A percentile compares a stretch with the other conserved stretches of the same genome.
Evolutionary conservation across 176 grass and related monocot species (phyloP).

Genomic region (Oryza australiensis): DNA sequence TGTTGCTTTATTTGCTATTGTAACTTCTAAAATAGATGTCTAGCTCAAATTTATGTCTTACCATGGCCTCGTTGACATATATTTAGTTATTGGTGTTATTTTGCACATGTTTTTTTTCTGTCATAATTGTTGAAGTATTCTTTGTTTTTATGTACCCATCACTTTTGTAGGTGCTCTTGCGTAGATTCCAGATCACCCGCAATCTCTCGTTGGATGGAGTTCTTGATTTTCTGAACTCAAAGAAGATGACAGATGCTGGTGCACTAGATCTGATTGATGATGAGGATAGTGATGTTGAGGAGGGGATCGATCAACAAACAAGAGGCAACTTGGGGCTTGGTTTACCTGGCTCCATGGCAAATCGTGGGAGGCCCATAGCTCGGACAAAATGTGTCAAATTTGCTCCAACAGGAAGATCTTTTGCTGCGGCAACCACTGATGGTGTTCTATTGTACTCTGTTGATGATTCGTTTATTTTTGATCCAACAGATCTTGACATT

Average conservation of each 20-base stretch:
- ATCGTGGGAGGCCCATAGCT: slow-evolving; percentile 75
- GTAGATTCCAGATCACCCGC: slow-evolving; percentile 93
- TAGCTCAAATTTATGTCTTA: neutral
- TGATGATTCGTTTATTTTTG: slow-evolving; percentile 89
- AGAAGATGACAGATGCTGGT: slow-evolving; percentile 92
- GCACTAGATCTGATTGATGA: slow-evolving; percentile 93
- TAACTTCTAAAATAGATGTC: neutral
- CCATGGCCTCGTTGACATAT: neutral
- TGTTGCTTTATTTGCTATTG: neutral
- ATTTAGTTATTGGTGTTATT: slow-evolving; percentile 6
- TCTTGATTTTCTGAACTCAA: slow-evolving; percentile 98
- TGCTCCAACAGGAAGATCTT: slow-evolving; percentile 92
- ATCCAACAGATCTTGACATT: slow-evolving; percentile 91
- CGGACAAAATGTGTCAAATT: slow-evolving; percentile 86
- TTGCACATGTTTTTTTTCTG: neutral
- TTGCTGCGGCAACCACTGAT: slow-evolving; percentile 92
- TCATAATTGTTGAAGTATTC: neutral
- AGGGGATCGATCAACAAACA: slow-evolving; percentile 76
- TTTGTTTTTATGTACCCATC: slow-evolving; percentile 13
- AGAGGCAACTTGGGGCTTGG: slow-evolving; percentile 53
- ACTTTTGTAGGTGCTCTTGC: slow-evolving; percentile 70
- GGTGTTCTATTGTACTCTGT: slow-evolving; percentile 90
- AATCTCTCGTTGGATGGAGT: slow-evolving; percentile 96
- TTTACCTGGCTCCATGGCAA: slow-evolving; percentile 78
- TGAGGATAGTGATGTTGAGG: slow-evolving; percentile 76